phyloP scores from a whole-genome alignment of 345 rosid genomes.

The Lepidium aucheri region DNA sequence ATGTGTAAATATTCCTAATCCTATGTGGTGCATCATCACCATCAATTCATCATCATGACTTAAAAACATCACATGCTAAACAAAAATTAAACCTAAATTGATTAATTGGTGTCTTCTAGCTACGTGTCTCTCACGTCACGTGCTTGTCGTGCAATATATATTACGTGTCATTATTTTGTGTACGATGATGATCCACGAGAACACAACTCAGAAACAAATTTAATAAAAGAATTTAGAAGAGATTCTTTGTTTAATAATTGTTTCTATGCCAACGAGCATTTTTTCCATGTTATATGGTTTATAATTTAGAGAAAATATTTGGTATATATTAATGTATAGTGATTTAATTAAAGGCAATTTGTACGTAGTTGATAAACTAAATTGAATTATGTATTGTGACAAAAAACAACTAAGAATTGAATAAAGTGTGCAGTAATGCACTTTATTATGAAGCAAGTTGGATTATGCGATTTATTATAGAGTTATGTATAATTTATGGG shows the following conservation, averaged over 20 bases:
- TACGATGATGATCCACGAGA: constrained; percentile 12
- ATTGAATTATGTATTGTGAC: no score
- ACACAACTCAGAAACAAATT: neutral
- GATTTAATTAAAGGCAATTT: neutral
- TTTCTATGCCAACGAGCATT: neutral
- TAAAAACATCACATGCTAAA: constrained; percentile 7
- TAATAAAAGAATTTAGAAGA: neutral
- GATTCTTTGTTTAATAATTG: neutral
- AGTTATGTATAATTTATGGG: no score
- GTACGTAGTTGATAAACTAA: no score
- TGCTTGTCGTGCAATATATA: constrained; percentile 1
- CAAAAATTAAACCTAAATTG: neutral
- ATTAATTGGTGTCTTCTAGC: neutral
- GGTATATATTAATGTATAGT: neutral
- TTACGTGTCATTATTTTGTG: neutral
- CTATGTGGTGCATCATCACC: constrained; percentile 8
- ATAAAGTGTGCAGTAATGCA: no score
- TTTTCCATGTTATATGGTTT: neutral
- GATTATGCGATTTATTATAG: no score
- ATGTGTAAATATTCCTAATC: constrained; percentile 4
- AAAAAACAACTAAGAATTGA: no score
- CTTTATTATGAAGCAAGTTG: no score
- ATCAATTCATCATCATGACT: neutral
- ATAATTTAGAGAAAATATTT: neutral
- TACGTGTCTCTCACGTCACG: neutral